Evolutionary conservation across 2,329 filamentous ascomycete species (phyloP).

Genomic region (Penicillium sp.): DNA sequence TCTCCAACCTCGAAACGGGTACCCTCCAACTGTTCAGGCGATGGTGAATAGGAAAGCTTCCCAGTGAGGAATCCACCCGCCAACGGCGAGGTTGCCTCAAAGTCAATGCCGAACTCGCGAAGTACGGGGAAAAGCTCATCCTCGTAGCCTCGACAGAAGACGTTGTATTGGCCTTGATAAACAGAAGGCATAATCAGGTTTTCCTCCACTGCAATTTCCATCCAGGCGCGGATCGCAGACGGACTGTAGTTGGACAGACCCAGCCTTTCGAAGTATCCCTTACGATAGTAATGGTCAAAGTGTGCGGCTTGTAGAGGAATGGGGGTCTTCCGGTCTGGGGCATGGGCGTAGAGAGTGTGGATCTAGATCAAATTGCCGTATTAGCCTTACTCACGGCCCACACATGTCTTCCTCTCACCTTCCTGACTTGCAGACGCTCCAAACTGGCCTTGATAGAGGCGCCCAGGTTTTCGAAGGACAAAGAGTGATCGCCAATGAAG

Average conservation of each 20-base stretch:
- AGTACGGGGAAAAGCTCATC: conserved; percentile 1
- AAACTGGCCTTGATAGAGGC: neutral
- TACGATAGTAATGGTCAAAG: conserved; percentile 1
- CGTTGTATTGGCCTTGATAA: conserved; percentile 5
- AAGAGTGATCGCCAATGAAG: neutral
- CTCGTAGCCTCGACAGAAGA: conserved; percentile 4
- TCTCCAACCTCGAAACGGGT: conserved; percentile 3
- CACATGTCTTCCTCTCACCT: neutral
- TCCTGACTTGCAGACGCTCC: neutral
- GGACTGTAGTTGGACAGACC: conserved; percentile 6
- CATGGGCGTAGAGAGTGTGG: conserved; percentile 3
- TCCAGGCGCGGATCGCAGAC: neutral
- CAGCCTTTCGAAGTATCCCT: neutral
- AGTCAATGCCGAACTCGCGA: neutral
- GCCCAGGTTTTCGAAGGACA: neutral
- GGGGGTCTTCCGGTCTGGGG: conserved; percentile 1
- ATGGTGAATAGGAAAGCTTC: conserved; percentile 1
- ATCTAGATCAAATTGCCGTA: neutral
- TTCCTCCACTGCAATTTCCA: neutral
- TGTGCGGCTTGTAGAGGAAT: conserved; percentile 1
- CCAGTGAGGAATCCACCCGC: conserved; percentile 3
- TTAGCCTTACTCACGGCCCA: neutral
- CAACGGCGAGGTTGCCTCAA: neutral
- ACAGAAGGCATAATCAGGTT: neutral
- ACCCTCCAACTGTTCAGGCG: neutral